Conservation (phyloP, 176 grass and related monocot genomes). For the Bromus sterilis region DNA sequence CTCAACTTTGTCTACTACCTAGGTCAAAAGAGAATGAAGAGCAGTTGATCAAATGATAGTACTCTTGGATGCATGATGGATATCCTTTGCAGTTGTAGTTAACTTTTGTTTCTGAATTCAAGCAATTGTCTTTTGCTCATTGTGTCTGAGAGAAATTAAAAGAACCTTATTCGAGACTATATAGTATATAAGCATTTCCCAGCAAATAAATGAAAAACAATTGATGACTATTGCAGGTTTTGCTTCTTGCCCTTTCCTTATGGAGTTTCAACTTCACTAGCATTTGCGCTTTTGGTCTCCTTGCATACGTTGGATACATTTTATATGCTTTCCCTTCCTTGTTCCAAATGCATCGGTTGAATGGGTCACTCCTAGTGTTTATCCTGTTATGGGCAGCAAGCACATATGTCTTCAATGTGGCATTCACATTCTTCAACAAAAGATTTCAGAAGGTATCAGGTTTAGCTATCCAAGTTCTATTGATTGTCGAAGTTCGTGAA, state of each 20-base stretch:
- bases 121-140: neutral
- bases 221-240: slow-evolving; percentile 54
- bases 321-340: slow-evolving; percentile 92
- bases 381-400: slow-evolving; percentile 93
- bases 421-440: slow-evolving; percentile 96
- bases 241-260: slow-evolving; percentile 84
- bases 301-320: slow-evolving; percentile 97
- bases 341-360: slow-evolving; percentile 88
- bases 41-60: neutral
- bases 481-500: slow-evolving; percentile 13
- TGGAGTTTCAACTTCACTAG: slow-evolving; percentile 95
- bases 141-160: neutral
- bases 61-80: neutral
- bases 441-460: slow-evolving; percentile 77
- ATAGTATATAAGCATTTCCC: neutral
- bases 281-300: slow-evolving; percentile 93
- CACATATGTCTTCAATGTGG: slow-evolving; percentile 96
- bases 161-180: neutral
- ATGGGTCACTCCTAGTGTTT: slow-evolving; percentile 88
- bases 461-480: slow-evolving; percentile 21
- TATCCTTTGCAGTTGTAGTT: neutral
- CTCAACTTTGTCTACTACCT: neutral
- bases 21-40: neutral
- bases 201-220: neutral
- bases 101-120: neutral